Evolutionary conservation across 2,329 filamentous ascomycete genomes (phyloP).

Genomic region (Myriosclerotinia scirpicola): DNA sequence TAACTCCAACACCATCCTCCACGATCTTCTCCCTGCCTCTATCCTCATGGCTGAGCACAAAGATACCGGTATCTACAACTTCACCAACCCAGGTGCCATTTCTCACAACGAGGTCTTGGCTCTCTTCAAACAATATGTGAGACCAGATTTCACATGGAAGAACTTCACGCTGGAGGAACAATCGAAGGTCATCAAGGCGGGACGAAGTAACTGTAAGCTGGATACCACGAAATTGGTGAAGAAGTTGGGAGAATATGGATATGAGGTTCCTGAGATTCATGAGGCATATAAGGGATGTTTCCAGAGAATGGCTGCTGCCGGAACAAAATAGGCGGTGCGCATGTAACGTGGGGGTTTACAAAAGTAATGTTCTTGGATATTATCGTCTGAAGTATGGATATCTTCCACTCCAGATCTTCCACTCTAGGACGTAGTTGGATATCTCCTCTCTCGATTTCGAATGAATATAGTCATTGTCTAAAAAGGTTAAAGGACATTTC

Average conservation of each 20-base stretch:
- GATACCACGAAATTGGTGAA: slow-evolving; percentile 61
- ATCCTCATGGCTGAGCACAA: slow-evolving; percentile 60
- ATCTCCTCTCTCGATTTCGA: not conserved
- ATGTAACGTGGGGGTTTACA: slow-evolving; percentile 12
- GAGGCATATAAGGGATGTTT: slow-evolving; percentile 62
- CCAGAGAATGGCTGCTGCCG: slow-evolving; percentile 60
- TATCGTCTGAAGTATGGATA: not conserved
- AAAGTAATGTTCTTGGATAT: slow-evolving; percentile 23
- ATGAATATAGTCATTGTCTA: not conserved
- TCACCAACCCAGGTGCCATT: slow-evolving; percentile 69
- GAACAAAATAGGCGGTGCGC: slow-evolving; percentile 47
- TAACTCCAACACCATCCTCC: slow-evolving; percentile 67
- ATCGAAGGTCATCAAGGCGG: slow-evolving; percentile 65
- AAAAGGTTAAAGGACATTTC: not conserved
- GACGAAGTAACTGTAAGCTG: slow-evolving; percentile 64
- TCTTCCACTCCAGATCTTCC: not conserved
- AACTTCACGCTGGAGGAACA: slow-evolving; percentile 68
- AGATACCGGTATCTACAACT: slow-evolving; percentile 66
- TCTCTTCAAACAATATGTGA: slow-evolving; percentile 63
- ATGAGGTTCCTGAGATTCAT: slow-evolving; percentile 60
- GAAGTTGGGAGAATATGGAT: slow-evolving; percentile 60
- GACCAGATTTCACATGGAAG: slow-evolving; percentile 60
- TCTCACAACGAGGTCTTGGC: slow-evolving; percentile 68
- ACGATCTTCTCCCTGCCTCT: slow-evolving; percentile 62
- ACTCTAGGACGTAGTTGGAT: not conserved